These are phyloP conservation scores for Stentor roeselii DNA, from an alignment of 73 alveolate species.

Conservation along the genomic window DNA sequence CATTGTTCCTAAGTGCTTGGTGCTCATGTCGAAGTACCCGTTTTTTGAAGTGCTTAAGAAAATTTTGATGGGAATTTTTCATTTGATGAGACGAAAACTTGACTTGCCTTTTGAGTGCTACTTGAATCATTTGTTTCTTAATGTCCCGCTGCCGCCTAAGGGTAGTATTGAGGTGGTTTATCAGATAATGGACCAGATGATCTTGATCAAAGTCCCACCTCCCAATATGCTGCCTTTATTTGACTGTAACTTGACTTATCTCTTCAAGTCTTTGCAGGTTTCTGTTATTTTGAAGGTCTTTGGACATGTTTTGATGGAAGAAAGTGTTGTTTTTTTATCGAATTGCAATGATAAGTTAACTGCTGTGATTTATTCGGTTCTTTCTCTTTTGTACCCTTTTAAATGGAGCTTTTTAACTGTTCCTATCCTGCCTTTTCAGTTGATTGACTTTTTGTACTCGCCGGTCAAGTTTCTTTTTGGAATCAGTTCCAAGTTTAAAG, in stretches of 20 bases:
- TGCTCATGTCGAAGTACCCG: neutral
- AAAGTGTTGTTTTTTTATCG: neutral
- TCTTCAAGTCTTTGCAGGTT: neutral
- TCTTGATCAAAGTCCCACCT: neutral
- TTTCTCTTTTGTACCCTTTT: slow-evolving; percentile 1
- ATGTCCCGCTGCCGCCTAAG: slow-evolving; percentile 5
- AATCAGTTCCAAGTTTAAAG: neutral
- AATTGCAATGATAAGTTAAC: neutral
- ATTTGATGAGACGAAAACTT: neutral
- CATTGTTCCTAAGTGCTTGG: neutral
- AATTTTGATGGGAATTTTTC: neutral
- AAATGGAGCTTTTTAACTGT: neutral
- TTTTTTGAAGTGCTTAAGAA: neutral
- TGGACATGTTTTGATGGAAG: neutral
- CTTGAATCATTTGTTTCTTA: neutral
- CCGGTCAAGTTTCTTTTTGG: slow-evolving; percentile 13
- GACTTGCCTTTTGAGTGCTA: neutral
- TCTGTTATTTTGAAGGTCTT: neutral
- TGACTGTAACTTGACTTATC: neutral
- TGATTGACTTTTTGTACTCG: slow-evolving; percentile 6
- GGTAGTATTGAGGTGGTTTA: neutral
- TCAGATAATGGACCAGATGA: neutral
- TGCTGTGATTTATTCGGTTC: neutral
- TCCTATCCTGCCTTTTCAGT: neutral
- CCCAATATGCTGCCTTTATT: neutral